These are phyloP conservation scores for Suillus variegatus DNA, from an alignment of 768 basidiomycete genomes.

Conservation along the genomic window DNA sequence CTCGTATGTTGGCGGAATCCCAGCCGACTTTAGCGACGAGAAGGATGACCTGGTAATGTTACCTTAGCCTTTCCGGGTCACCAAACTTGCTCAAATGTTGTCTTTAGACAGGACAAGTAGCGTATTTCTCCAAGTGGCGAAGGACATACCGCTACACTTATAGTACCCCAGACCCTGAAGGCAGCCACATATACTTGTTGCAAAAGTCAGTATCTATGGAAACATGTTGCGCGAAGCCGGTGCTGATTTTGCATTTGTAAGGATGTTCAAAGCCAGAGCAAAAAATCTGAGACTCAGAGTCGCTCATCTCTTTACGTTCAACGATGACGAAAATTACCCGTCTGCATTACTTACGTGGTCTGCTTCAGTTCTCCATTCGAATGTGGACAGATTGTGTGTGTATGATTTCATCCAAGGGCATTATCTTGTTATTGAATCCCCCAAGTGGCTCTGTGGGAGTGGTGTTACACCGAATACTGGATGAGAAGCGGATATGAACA, in stretches of 20 bases:
- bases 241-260: too few relatives aligned
- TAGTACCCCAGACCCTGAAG: constrained; percentile 12
- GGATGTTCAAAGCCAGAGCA: too few relatives aligned
- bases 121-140: constrained; percentile 11
- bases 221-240: not conserved
- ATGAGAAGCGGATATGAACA: too few relatives aligned
- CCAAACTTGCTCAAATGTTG: not conserved
- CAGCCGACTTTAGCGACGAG: constrained; percentile 19
- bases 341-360: too few relatives aligned
- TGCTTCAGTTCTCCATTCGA: too few relatives aligned
- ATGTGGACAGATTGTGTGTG: too few relatives aligned
- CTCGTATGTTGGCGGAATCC: constrained; percentile 15
- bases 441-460: too few relatives aligned
- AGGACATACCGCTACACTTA: constrained; percentile 22
- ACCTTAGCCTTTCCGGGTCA: not conserved
- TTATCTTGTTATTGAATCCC: too few relatives aligned
- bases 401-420: too few relatives aligned
- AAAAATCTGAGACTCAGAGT: too few relatives aligned
- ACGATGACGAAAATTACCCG: not conserved
- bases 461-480: too few relatives aligned
- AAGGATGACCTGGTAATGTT: constrained; percentile 12
- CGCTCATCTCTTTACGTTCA: too few relatives aligned
- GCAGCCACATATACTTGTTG: constrained; percentile 15
- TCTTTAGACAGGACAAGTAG: constrained; percentile 7
- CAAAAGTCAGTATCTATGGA: constrained; percentile 15